These are phyloP conservation scores for Carex myosuroides DNA, from an alignment of 176 grass and related monocot genomes.

Conservation along the genomic window DNA sequence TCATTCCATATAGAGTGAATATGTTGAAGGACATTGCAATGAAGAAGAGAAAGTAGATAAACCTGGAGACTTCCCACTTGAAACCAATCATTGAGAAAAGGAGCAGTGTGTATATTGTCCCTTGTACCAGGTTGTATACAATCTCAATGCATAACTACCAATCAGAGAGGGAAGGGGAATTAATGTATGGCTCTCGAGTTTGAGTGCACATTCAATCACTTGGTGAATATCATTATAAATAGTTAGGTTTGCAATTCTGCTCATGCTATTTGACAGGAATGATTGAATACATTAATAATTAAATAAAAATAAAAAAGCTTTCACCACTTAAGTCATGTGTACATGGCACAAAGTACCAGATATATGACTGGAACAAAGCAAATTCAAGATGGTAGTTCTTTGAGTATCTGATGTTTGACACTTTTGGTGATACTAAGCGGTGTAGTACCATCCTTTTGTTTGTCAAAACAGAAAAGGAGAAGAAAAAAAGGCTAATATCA, in stretches of 20 bases:
- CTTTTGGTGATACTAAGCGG: neutral
- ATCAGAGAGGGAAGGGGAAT: conserved; percentile 1
- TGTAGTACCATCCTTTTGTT: neutral
- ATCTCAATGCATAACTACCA: conserved; percentile 54
- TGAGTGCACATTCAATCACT: neutral
- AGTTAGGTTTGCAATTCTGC: neutral
- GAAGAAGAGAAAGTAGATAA: conserved; percentile 84
- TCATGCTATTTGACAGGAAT: neutral
- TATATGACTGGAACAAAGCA: neutral
- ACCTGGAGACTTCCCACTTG: conserved; percentile 49
- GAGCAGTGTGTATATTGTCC: conserved; percentile 45
- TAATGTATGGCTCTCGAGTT: neutral
- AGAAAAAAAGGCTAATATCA: neutral
- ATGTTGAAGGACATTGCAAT: conserved; percentile 58
- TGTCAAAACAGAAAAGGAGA: neutral
- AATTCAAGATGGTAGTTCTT: neutral
- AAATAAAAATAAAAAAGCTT: neutral
- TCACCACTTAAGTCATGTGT: neutral
- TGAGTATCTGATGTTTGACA: neutral
- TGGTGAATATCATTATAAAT: neutral
- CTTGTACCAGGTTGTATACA: conserved; percentile 55
- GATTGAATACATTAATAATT: neutral
- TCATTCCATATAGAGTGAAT: conserved; percentile 79
- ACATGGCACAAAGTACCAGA: neutral
- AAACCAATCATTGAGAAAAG: conserved; percentile 83